phyloP scores from a whole-genome alignment of 2,329 filamentous ascomycete genomes.

The Cryphonectria radicalis region DNA sequence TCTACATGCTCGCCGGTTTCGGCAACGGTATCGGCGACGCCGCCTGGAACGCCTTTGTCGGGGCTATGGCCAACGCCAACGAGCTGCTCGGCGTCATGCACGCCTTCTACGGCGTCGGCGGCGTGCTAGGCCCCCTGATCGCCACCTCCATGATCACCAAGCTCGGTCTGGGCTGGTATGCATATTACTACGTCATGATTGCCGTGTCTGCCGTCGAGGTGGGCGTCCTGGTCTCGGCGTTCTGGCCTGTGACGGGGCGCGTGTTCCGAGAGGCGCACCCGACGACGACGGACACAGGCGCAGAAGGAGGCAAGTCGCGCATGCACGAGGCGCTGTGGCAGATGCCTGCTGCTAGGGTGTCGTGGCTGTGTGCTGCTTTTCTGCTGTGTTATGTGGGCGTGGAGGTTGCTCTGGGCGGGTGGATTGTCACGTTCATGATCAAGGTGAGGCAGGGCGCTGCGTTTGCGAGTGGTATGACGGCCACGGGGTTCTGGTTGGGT shows the following conservation, averaged over 20 bases:
- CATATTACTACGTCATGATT: conserved; percentile 72
- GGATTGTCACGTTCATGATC: conserved; percentile 86
- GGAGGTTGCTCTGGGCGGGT: conserved; percentile 77
- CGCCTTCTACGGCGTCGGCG: conserved; percentile 70
- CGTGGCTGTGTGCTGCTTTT: conserved; percentile 74
- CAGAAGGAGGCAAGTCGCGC: conserved; percentile 35
- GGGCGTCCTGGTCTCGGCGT: conserved; percentile 50
- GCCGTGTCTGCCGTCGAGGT: conserved; percentile 60
- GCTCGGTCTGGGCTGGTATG: conserved; percentile 65
- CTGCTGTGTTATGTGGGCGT: conserved; percentile 76
- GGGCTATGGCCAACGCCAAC: conserved; percentile 71
- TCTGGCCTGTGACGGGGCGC: conserved; percentile 61
- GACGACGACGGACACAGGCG: conserved; percentile 27
- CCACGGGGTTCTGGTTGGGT: conserved; percentile 82
- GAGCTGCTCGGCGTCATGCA: conserved; percentile 72
- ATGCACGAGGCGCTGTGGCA: conserved; percentile 47
- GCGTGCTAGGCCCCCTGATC: conserved; percentile 69
- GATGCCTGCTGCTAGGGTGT: conserved; percentile 53
- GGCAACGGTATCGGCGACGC: conserved; percentile 69
- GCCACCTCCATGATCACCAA: conserved; percentile 73
- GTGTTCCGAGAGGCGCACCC: conserved; percentile 52
- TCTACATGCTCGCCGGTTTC: conserved; percentile 69
- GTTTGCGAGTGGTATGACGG: conserved; percentile 74
- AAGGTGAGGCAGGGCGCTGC: conserved; percentile 68
- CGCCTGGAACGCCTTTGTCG: conserved; percentile 59